Base-by-base conservation (phyloP, 306 rosid genomes). In the Citrullus amarus region DNA sequence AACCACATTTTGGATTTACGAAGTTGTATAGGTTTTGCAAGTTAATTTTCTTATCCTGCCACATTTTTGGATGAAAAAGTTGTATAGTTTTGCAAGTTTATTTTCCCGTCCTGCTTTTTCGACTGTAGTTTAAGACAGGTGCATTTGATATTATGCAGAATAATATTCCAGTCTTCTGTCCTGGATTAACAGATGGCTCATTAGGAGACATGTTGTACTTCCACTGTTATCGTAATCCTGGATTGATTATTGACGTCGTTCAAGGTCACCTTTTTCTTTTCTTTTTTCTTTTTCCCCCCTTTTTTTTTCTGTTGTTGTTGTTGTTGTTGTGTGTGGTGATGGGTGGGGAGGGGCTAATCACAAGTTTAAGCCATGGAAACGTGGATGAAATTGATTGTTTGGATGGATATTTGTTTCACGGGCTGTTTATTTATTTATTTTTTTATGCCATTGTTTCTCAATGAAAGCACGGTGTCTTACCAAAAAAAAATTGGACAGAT, bases 181-280 rank as follows among this genome's bases (percentile, higher is more conserved):
- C 99, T 1, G 93, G 97, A 71, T 79, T 95, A 86, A 95, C 97
- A 0, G 99, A 95, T 88, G 99, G 99, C 78, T 95, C 97, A 39
- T 75, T 95, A 80, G 99, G 99, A 63, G 99, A 95, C 83, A 95
- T 92, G 99, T 57, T 95, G 83, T 95, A 92, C 78, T 92, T 95
- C 84, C 93, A 95, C 87, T 95, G 96, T 76, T 89, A 84, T 82
- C 90, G 84, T 80, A 92, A 69, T 78, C 96, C 97, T 9, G 99
- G 99, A 77, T 78, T 95, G 81, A 82, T 91, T 25, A 82, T 92
- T 54, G 96, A 95, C 68, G 20, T 95, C 77, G 92, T 95, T 73
- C 97, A 89, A 89, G 97, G 97, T 90, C 78, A 34, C 4, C 63
- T 20, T 79, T 57, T 17, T 6, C 53, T 25, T 25, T 25, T 25